phyloP scores from a whole-genome alignment of 139 green algal species.

The Chlamydomonas sp. region DNA sequence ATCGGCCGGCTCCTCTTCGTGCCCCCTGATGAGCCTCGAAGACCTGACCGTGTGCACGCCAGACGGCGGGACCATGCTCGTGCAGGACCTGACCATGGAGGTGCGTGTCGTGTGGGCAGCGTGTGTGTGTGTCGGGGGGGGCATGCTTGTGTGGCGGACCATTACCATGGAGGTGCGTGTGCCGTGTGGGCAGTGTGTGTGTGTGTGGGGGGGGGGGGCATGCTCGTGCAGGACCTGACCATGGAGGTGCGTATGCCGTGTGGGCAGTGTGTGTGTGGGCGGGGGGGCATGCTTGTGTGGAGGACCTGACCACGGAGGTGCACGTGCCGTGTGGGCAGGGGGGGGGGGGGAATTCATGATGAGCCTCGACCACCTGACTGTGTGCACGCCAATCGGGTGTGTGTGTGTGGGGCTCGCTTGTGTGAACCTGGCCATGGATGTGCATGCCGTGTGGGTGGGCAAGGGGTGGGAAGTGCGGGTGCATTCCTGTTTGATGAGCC shows the following conservation, averaged over 20 bases:
- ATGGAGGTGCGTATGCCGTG: conserved; percentile 37
- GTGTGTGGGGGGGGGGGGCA: conserved; percentile 10
- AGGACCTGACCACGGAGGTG: neutral
- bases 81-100: conserved; percentile 51
- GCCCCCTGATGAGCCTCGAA: conserved; percentile 50
- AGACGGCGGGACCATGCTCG: conserved; percentile 38
- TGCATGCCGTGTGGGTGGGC: conserved; percentile 22
- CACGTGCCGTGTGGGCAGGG: neutral
- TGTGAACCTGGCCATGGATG: conserved; percentile 43
- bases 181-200: neutral
- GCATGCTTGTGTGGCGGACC: neutral
- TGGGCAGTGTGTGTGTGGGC: no score
- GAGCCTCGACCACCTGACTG: neutral
- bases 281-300: conserved; percentile 3
- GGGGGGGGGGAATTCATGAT: conserved; percentile 42
- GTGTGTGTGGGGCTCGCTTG: neutral
- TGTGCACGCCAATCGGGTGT: conserved; percentile 5
- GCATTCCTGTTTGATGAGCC: neutral
- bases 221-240: conserved; percentile 52
- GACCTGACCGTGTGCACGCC: conserved; percentile 66
- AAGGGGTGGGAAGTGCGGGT: neutral
- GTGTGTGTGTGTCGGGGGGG: conserved; percentile 1
- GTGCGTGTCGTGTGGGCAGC: conserved; percentile 23
- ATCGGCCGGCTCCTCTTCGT: conserved; percentile 32
- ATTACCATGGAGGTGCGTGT: neutral